A percentile compares a stretch with the other conserved stretches of the same genome.
phyloP scores from a whole-genome alignment of 495 filamentous ascomycete species.

The Hyphodiscus hymeniophilus region DNA sequence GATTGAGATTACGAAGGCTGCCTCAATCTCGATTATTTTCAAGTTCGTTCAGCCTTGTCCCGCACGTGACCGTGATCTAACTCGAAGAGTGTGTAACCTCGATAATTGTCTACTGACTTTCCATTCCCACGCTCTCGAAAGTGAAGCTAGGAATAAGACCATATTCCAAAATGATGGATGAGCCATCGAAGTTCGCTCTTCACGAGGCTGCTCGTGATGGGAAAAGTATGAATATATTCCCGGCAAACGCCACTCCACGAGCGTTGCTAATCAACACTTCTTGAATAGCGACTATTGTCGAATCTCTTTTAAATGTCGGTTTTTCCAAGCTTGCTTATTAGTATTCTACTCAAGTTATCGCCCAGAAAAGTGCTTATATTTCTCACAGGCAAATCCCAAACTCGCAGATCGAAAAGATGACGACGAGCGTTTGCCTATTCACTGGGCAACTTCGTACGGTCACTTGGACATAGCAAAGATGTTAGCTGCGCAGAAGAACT shows the following conservation, averaged over 20 bases:
- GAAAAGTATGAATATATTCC: conserved; percentile 47
- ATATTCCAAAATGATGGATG: conserved; percentile 10
- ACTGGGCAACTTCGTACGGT: conserved; percentile 91
- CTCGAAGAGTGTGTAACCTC: too few relatives aligned
- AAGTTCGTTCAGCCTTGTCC: background rate
- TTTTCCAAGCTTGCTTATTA: conserved; percentile 15
- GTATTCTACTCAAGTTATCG: too few relatives aligned
- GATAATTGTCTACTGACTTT: too few relatives aligned
- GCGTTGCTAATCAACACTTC: conserved; percentile 7
- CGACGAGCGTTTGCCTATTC: conserved; percentile 85
- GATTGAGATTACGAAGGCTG: too few relatives aligned
- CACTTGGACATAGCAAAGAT: conserved; percentile 65
- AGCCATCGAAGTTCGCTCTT: conserved; percentile 62
- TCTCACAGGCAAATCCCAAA: conserved; percentile 65
- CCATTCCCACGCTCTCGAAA: too few relatives aligned
- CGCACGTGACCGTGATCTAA: background rate
- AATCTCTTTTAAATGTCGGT: conserved; percentile 65
- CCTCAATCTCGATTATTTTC: background rate
- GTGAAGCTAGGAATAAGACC: background rate
- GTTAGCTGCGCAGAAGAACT: conserved; percentile 58
- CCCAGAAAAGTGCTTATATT: background rate
- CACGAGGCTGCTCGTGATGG: conserved; percentile 88
- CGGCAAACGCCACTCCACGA: background rate
- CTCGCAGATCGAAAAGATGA: conserved; percentile 68
- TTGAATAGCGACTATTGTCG: conserved; percentile 53